Base-by-base conservation (phyloP, 2,329 filamentous ascomycete species). In the Diaporthe sp. region DNA sequence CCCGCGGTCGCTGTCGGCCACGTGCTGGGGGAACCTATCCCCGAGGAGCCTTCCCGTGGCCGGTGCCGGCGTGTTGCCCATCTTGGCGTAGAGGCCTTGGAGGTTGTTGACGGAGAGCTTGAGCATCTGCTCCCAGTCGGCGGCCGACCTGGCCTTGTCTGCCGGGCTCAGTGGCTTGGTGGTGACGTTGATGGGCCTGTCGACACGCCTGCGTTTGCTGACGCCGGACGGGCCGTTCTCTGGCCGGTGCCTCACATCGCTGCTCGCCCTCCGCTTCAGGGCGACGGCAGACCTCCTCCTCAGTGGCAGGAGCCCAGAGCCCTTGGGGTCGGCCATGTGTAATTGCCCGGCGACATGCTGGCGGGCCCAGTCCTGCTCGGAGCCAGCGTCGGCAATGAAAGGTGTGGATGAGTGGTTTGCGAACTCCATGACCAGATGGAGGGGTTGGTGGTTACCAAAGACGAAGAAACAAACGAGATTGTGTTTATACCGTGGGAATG, bases 361-460 rank as follows among this genome's bases (percentile, higher is more conserved):
- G 20, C 63, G 51, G 68, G 25, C 49, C 75, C 75, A 76, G 60
- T 76, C 68, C 67, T 65, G 68, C 42, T 70, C 75, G 57, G 60
- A 71, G 47, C 68, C 75, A 42, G 60, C 68, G 28, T 75, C 57
- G 73, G 74, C 73, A 10, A 76, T 76, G 34, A 76, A 61, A 17
- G 73, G 68, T 34, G 55, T 39, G 68, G 70, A 53, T 20, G 73
- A 47, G 60, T 74, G 68, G 51, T 57, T 53, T 73, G 71, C 44
- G n/a, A 74, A 75, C 68, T 76, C 75, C 75, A 76, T 76, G 51
- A 65, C 58, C 44, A 55, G 58, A 73, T 55, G 65, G 49, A 55
- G 65, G n/a, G 34, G 12, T 7, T 9, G 25, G 13, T 70, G 28
- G 25, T 55, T 55, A 31, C 22, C 15, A 9, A 9, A 42, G 65